Evolutionary conservation across 805 yeast species (phyloP).

Genomic region (Kluyveromyces starmeri): DNA sequence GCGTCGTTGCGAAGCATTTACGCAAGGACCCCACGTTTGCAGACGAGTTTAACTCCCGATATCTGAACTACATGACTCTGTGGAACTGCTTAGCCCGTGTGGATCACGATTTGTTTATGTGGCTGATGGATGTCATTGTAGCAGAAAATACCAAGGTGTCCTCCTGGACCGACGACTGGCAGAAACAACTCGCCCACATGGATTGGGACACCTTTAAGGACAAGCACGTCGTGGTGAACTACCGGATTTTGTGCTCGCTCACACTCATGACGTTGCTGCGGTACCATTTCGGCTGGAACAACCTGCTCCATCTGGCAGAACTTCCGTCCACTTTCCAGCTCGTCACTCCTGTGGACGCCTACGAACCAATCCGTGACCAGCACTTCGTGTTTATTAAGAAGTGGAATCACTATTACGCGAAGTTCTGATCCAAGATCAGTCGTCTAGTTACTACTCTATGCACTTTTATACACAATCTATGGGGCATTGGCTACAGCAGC

Average conservation of each 20-base stretch:
- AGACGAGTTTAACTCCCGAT: conserved; percentile 24
- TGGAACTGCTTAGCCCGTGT: conserved; percentile 27
- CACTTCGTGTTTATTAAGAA: conserved; percentile 25
- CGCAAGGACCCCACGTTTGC: conserved; percentile 24
- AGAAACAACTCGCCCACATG: conserved; percentile 20
- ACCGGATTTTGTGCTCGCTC: conserved; percentile 34
- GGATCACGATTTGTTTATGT: conserved; percentile 26
- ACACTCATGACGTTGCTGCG: conserved; percentile 35
- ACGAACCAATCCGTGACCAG: conserved; percentile 4
- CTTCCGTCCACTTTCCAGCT: conserved; percentile 5
- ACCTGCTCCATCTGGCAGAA: conserved; percentile 24
- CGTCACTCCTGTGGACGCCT: conserved; percentile 6
- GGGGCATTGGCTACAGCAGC: too few species aligned
- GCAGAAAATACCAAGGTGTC: conserved; percentile 20
- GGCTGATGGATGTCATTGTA: conserved; percentile 29
- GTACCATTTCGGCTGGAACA: conserved; percentile 43
- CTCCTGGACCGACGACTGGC: conserved; percentile 14
- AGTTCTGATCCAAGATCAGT: conserved; percentile 15
- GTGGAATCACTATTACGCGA: conserved; percentile 28
- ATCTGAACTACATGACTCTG: conserved; percentile 26
- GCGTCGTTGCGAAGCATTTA: conserved; percentile 25
- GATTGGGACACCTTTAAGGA: conserved; percentile 29
- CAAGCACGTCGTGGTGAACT: conserved; percentile 30
- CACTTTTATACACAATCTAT: too few species aligned
- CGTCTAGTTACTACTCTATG: too few species aligned